Base-by-base conservation (phyloP, 2,329 filamentous ascomycete genomes). In the Fusarium citri region DNA sequence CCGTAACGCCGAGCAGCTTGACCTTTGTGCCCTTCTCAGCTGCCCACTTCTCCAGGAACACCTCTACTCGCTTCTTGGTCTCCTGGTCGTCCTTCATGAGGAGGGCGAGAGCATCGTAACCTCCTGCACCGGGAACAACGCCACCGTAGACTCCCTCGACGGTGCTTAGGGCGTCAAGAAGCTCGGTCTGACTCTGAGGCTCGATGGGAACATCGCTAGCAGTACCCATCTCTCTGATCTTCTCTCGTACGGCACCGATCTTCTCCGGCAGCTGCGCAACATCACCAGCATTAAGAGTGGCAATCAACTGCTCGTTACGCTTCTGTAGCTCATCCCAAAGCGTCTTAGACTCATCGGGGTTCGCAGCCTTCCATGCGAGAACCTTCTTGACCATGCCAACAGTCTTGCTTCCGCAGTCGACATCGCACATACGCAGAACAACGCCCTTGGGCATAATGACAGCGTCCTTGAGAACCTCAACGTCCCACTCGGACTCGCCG, bases 331-430 rank as follows among this genome's bases (percentile, higher is more conserved):
- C 83, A 48, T 87, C 86, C 94, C 94, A 98, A 20, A 98, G 83
- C 65, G 80, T 75, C 66, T 88, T 87, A 3, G 94, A 90, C n/a
- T 85, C 87, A 5, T 85, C 85, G 0, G 85, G 81, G 22, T 93
- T 88, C 49, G 86, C 80, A 51, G 88, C 87, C 54, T 92, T 86
- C 96, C 96, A 99, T 31, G 87, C 87, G 5, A 98, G 85, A 16
- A 99, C 93, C 77, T 93, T 88, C 82, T 95, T 97, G 40, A 98
- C 96, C 96, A 99, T 98, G 16, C 94, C 88, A 0, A 97, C 94
- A 10, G 95, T 98, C 83, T 97, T 89, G 50, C 91, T 95, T 31
- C 96, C 96, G 77, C 94, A 97, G 78, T 97, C 93, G 9, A 99
- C 96, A 77, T 99, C 96, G 77, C 94, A 97, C 91, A 99, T 96